Evolutionary conservation across 371 early-diverging fungal species (phyloP), one percentile per base, ranked within the genome.

Genomic region (Mucor racemosus): DNA sequence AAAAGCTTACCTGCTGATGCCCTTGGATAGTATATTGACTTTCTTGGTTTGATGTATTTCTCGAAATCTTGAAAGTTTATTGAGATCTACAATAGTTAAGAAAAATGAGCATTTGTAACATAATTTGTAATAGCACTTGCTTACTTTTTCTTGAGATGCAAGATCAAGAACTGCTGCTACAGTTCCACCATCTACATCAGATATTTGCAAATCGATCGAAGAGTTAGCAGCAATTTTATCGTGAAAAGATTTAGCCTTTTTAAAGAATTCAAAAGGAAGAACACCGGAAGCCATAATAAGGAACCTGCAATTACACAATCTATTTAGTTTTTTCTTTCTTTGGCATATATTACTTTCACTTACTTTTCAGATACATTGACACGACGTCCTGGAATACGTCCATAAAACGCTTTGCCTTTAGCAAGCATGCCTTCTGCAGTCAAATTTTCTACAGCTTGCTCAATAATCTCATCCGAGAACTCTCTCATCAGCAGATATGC

Each of bases 321-420:
- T 21, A 19, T 31, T 40, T 40, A 66, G 9, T 15, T 56, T 33
- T 55, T 40, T 11, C 7, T 15, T 36, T 17, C 0, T 48, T 44
- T 7, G 15, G 14, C 17, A 54, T 36, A 21, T 34, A 36, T 4
- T 4, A 36, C 42, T 53, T 7, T 1, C 0, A 14, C 48, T 60
- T 68, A 72, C 72, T 58, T 67, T 42, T 60, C 64, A 19, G 72
- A 72, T 39, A 72, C 66, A 54, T 68, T 67, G 3, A 68, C 40
- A n/a, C 33, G 13, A 55, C 72, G 60, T 17, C 72, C 72, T 10
- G 72, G 72, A 31, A 72, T 44, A 21, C 72, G 64, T 2, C 68
- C 39, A 39, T 56, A 58, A 19, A 33, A 42, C 15, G 41, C 2
- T 55, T 39, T 66, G 31, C 60, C 54, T 42, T 42, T 15, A 7